A percentile compares a stretch with the other conserved stretches of the same genome.
These are phyloP conservation scores for Alternaria triticina DNA, from an alignment of 2,329 filamentous ascomycete genomes.

Conservation along the genomic window DNA sequence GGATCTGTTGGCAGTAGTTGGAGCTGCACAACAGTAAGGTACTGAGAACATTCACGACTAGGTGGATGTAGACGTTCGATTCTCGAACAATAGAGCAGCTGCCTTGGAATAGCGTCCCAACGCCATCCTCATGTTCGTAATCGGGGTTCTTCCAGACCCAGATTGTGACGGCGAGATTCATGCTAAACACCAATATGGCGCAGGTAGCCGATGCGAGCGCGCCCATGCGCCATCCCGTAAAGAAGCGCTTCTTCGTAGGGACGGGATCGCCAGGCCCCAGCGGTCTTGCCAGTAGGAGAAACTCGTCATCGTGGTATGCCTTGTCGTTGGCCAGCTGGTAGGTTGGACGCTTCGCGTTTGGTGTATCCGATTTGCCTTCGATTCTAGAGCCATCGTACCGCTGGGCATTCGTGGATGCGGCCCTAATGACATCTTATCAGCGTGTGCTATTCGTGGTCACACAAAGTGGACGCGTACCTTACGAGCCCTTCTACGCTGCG, in stretches of 20 bases:
- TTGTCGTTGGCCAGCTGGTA: neutral
- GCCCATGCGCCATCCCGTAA: neutral
- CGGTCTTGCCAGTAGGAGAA: neutral
- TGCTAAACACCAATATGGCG: neutral
- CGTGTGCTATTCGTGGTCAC: neutral
- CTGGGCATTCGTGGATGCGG: neutral
- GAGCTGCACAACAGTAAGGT: slow-evolving; percentile 30
- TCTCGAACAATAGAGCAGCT: neutral
- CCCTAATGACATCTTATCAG: neutral
- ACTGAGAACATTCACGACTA: slow-evolving; percentile 57
- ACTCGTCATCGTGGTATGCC: neutral
- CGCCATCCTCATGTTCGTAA: neutral
- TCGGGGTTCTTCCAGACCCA: neutral
- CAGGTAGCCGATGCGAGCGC: neutral
- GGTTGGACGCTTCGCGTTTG: neutral
- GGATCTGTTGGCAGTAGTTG: slow-evolving; percentile 38
- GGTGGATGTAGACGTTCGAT: slow-evolving; percentile 43
- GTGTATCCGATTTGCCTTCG: neutral
- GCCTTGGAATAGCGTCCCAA: neutral
- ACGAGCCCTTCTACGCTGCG: neutral
- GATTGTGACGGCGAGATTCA: neutral
- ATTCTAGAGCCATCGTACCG: neutral
- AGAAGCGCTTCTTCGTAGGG: neutral
- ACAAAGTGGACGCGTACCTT: neutral
- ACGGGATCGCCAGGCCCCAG: neutral